These are phyloP conservation scores for Hypoxylon rickii DNA, from an alignment of 495 filamentous ascomycete genomes.

Conservation along the genomic window DNA sequence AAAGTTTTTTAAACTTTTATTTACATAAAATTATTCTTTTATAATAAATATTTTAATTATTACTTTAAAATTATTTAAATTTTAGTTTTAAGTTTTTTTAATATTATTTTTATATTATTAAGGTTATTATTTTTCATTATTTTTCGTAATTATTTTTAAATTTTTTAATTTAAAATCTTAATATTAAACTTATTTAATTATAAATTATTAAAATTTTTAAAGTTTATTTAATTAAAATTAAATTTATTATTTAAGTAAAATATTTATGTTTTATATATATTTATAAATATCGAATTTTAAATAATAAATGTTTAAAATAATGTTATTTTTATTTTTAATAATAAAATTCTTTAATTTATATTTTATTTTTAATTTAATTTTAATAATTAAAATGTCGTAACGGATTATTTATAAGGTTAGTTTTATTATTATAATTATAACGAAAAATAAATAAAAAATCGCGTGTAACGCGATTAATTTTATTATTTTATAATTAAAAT, in stretches of 20 bases:
- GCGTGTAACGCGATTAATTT: not conserved
- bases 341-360: not conserved
- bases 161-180: not conserved
- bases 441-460: not conserved
- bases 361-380: not conserved
- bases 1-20: not conserved
- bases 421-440: not conserved
- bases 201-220: not conserved
- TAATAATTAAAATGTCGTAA: not conserved
- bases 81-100: not conserved
- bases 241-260: too few relatives aligned
- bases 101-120: not conserved
- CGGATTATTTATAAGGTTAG: not conserved
- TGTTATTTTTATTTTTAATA: not conserved
- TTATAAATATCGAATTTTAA: too few relatives aligned
- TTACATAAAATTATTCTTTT: not conserved
- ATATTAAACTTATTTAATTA: not conserved
- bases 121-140: not conserved
- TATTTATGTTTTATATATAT: too few relatives aligned
- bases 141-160: not conserved
- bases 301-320: too few relatives aligned
- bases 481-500: not conserved
- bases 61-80: not conserved
- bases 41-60: not conserved
- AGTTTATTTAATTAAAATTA: too few relatives aligned